Base-by-base conservation (phyloP, 2,329 filamentous ascomycete species). In the Stemphylium beticola region DNA sequence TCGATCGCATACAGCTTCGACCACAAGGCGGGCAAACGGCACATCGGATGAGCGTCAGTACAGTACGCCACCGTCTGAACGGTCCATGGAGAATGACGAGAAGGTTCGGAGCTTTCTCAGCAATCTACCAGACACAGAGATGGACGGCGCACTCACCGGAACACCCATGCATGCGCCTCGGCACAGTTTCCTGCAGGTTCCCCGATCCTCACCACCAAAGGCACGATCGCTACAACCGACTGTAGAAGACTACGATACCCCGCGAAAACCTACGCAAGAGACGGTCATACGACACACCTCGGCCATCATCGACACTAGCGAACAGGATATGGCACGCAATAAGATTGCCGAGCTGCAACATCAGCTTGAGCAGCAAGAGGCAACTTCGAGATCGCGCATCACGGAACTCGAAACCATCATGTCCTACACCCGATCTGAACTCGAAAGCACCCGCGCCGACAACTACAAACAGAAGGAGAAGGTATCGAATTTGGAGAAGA, bases 21-120 rank as follows among this genome's bases (percentile, higher is more conserved):
- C 65, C 1, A 68, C 67, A 11, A 60, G 64, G 53, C 68, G 61
- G 48, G 58, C 64, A 20, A 62, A 72, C 36, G 63, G 55, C 34
- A 67, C 62, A 0, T 60, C 61, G 7, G 66, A 68, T 40, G 61
- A 64, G 37, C 61, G 61, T 17, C 53, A 55, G 42, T 44, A 62
- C 44, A 65, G 62, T 33, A 68, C 62, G 26, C 62, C 62, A 5
- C 48, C 57, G 8, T 72, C 69, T 4, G 72, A 71, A 41, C 59
- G 57, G 18, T 74, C 73, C 10, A 74, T 75, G 70, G 68, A 70
- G 56, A 69, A 75, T 26, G 69, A 74, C 1, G 73, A 75, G 57
- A 75, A 74, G 50, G 73, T 74, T 17, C 65, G 72, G 40, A 74
- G 71, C 48, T 75, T 74, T 53, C 64, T 75, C 42, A 73, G 71